A percentile compares a stretch with the other conserved stretches of the same genome.
Conservation (phyloP, 2,329 filamentous ascomycete species). For the Fusarium napiforme region DNA sequence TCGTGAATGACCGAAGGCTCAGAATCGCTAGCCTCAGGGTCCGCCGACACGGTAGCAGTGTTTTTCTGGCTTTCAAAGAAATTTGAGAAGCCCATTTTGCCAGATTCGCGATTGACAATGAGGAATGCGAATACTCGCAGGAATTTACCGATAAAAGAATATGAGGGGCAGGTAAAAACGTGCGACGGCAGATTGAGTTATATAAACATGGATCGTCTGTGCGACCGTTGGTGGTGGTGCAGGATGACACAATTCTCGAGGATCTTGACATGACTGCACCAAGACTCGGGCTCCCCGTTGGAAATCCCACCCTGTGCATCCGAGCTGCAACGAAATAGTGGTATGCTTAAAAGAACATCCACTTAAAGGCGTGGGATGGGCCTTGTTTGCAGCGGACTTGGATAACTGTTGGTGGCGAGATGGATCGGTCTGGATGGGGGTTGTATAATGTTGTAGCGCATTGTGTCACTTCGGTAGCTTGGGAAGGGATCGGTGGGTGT, state of each 20-base stretch:
- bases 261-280: not conserved
- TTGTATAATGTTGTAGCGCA: not conserved
- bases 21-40: constrained; percentile 26
- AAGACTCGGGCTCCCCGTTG: not conserved
- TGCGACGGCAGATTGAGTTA: not conserved
- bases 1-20: constrained; percentile 33
- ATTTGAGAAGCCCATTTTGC: constrained; percentile 18
- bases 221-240: not conserved
- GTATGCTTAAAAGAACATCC: not conserved
- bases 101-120: too few relatives aligned
- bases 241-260: constrained; percentile 19
- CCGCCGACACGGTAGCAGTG: not conserved
- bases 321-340: not conserved
- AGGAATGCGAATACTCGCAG: not conserved
- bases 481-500: too few relatives aligned
- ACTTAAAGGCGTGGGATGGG: not conserved
- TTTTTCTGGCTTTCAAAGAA: constrained; percentile 19
- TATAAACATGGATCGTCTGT: constrained; percentile 9
- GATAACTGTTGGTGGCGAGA: not conserved
- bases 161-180: not conserved
- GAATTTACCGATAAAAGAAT: not conserved
- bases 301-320: not conserved
- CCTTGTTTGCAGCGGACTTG: not conserved
- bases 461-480: not conserved
- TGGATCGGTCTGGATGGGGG: not conserved